These are phyloP conservation scores for Hypoxylon sp. DNA, from an alignment of 2,329 filamentous ascomycete species.

Conservation along the genomic window DNA sequence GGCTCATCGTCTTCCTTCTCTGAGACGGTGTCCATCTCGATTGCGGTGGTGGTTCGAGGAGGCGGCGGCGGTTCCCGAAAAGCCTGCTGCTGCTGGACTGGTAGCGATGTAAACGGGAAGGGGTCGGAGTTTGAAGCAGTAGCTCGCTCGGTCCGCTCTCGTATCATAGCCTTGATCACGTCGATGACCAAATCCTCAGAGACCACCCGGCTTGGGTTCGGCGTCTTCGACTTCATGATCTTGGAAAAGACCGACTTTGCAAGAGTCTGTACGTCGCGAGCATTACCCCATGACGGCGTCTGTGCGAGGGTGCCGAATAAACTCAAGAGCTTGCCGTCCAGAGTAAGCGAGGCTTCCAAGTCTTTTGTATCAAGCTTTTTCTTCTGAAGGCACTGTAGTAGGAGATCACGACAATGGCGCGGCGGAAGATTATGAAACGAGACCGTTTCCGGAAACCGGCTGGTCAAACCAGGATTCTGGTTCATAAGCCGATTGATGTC, in stretches of 20 bases:
- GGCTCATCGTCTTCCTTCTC: slow-evolving; percentile 22
- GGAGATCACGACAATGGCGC: slow-evolving; percentile 58
- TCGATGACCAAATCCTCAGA: slow-evolving; percentile 31
- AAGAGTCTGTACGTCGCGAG: slow-evolving; percentile 70
- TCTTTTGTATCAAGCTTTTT: slow-evolving; percentile 49
- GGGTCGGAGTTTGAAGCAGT: not conserved
- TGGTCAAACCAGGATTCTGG: slow-evolving; percentile 72
- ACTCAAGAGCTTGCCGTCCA: slow-evolving; percentile 34
- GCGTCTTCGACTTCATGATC: slow-evolving; percentile 51
- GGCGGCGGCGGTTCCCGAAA: slow-evolving; percentile 22
- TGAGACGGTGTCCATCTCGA: not conserved
- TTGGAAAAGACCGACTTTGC: slow-evolving; percentile 63
- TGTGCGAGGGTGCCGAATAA: slow-evolving; percentile 54
- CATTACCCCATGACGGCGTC: slow-evolving; percentile 72
- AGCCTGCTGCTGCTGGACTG: slow-evolving; percentile 2
- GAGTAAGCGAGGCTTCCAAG: slow-evolving; percentile 30
- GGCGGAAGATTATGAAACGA: slow-evolving; percentile 64
- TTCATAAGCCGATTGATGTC: slow-evolving; percentile 74
- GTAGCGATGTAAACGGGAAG: not conserved
- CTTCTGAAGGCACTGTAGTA: slow-evolving; percentile 53
- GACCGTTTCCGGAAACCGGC: slow-evolving; percentile 73
- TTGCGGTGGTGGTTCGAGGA: slow-evolving; percentile 20
- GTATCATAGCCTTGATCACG: slow-evolving; percentile 31
- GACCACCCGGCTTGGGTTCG: slow-evolving; percentile 13
- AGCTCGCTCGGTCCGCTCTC: slow-evolving; percentile 31